Conservation (phyloP, 768 basidiomycete species). For the Pisolithus microcarpus region DNA sequence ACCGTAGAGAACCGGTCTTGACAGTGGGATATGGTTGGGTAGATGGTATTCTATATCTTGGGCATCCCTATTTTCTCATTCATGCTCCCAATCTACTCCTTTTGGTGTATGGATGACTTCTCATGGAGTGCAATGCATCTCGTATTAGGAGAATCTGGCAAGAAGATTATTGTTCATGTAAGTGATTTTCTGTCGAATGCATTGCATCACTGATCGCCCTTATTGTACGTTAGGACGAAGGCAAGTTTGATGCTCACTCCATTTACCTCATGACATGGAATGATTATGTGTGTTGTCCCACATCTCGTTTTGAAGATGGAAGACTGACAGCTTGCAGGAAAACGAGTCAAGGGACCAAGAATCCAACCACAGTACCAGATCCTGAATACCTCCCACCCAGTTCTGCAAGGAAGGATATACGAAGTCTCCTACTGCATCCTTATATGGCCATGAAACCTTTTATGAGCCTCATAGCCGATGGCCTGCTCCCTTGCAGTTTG, state of each 20-base stretch:
- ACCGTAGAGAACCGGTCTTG: no score
- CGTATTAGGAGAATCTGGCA: slow-evolving; percentile 89
- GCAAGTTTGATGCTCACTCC: slow-evolving; percentile 88
- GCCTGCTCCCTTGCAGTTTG: slow-evolving; percentile 65
- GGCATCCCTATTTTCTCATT: slow-evolving; percentile 93
- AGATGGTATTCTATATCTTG: slow-evolving; percentile 94
- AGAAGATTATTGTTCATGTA: slow-evolving; percentile 93
- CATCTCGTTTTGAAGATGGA: neutral
- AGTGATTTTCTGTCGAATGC: slow-evolving; percentile 21
- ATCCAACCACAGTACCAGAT: slow-evolving; percentile 90
- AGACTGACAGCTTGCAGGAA: slow-evolving; percentile 42
- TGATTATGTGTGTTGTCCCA: slow-evolving; percentile 63
- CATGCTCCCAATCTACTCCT: slow-evolving; percentile 87
- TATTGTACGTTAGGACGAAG: slow-evolving; percentile 66
- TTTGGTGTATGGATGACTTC: slow-evolving; percentile 99
- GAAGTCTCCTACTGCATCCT: slow-evolving; percentile 68
- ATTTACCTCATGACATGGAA: slow-evolving; percentile 97
- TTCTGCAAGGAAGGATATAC: slow-evolving; percentile 66
- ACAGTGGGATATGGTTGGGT: slow-evolving; percentile 99
- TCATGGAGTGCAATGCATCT: slow-evolving; percentile 91
- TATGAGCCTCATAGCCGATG: slow-evolving; percentile 74
- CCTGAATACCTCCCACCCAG: slow-evolving; percentile 79
- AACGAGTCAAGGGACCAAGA: slow-evolving; percentile 98
- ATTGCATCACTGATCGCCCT: slow-evolving; percentile 1
- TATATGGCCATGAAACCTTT: slow-evolving; percentile 83